phyloP scores from a whole-genome alignment of 208 protist genomes.

The Zelonia costaricensis region DNA sequence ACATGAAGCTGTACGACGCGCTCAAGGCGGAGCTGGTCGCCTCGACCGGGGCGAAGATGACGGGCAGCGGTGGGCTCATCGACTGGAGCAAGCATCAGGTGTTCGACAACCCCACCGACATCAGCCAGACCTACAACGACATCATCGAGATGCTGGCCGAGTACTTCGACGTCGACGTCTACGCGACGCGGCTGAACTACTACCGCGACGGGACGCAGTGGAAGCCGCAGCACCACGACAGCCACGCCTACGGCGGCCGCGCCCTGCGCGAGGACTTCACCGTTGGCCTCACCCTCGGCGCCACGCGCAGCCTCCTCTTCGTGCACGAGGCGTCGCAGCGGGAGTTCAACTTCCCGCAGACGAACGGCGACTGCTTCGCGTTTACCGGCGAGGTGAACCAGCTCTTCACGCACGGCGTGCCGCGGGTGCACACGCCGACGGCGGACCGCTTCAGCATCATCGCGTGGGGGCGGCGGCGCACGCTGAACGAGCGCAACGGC shows the following conservation, averaged over 20 bases:
- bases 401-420: conserved; percentile 90
- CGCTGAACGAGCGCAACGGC: conserved; percentile 81
- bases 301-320: conserved; percentile 82
- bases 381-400: conserved; percentile 91
- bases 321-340: conserved; percentile 82
- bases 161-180: conserved; percentile 92
- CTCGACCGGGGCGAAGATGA: conserved; percentile 58
- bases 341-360: conserved; percentile 92
- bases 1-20: conserved; percentile 61
- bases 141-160: conserved; percentile 85
- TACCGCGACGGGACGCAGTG: conserved; percentile 91
- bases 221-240: conserved; percentile 95
- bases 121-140: conserved; percentile 84
- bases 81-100: conserved; percentile 93
- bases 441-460: conserved; percentile 92
- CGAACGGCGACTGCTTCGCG: conserved; percentile 93
- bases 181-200: conserved; percentile 92
- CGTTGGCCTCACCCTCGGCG: conserved; percentile 87
- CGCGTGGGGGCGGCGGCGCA: conserved; percentile 82
- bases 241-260: conserved; percentile 87
- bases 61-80: conserved; percentile 66
- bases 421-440: conserved; percentile 61
- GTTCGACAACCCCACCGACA: conserved; percentile 88
- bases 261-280: conserved; percentile 90
- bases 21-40: conserved; percentile 78